Evolutionary conservation across 2,329 filamentous ascomycete species (phyloP).

Genomic region (Penicillium sp.): DNA sequence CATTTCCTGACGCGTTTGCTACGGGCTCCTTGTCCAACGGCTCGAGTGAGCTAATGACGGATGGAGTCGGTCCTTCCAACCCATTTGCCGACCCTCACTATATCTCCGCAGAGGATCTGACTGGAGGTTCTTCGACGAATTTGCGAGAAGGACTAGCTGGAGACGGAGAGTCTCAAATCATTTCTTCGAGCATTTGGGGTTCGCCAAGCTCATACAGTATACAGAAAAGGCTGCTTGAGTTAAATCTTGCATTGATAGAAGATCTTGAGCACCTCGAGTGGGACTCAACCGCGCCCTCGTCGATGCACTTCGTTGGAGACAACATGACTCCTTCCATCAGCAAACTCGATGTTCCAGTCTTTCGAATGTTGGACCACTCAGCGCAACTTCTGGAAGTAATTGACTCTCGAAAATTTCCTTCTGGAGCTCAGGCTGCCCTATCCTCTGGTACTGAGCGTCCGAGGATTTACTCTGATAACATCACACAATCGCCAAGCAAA

Average conservation of each 20-base stretch:
- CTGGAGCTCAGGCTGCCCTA: neutral
- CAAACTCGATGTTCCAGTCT: conserved; percentile 20
- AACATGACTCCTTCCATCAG: neutral
- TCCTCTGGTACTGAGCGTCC: neutral
- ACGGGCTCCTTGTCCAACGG: neutral
- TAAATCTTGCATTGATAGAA: conserved; percentile 18
- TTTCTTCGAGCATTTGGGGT: neutral
- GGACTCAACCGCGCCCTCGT: neutral
- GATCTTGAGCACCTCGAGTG: conserved; percentile 19
- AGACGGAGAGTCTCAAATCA: neutral
- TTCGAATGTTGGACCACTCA: conserved; percentile 20
- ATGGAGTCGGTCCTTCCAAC: neutral
- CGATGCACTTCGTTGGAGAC: conserved; percentile 1
- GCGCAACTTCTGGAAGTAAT: conserved; percentile 18
- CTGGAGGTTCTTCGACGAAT: conserved; percentile 2
- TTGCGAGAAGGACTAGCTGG: no score
- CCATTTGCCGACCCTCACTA: neutral
- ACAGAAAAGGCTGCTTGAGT: conserved; percentile 12
- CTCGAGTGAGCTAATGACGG: neutral
- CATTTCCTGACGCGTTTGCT: neutral
- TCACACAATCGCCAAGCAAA: neutral
- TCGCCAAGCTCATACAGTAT: neutral
- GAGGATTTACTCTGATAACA: neutral
- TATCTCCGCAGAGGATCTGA: neutral
- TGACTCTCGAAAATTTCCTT: neutral